phyloP scores from a whole-genome alignment of 2,329 filamentous ascomycete genomes.

The Fusarium chaquense region DNA sequence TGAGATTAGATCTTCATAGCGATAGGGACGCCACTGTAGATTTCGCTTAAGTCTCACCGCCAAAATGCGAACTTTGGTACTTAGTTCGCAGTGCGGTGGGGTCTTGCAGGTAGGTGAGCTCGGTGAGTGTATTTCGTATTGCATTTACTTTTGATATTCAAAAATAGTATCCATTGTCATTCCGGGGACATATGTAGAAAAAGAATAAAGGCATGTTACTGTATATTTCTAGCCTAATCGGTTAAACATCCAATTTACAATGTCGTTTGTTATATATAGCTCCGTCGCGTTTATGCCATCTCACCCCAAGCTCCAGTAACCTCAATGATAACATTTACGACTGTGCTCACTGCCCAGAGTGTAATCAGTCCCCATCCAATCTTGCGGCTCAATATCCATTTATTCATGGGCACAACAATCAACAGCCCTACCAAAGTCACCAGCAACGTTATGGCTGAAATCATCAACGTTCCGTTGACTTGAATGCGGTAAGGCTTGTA shows the following conservation, averaged over 20 bases:
- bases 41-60: constrained; percentile 25
- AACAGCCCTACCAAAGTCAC: constrained; percentile 83
- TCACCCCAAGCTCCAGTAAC: constrained; percentile 66
- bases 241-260: constrained; percentile 1
- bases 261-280: neutral
- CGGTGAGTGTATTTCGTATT: constrained; percentile 8
- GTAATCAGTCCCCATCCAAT: constrained; percentile 85
- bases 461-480: constrained; percentile 85
- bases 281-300: constrained; percentile 27
- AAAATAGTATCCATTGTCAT: neutral
- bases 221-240: constrained; percentile 12
- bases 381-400: constrained; percentile 84
- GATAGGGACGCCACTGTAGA: too few species aligned
- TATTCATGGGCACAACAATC: constrained; percentile 84
- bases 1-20: constrained; percentile 7
- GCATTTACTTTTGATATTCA: neutral
- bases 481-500: constrained; percentile 86
- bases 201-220: neutral
- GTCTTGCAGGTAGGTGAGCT: constrained; percentile 22
- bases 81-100: constrained; percentile 7
- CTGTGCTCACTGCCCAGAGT: constrained; percentile 84
- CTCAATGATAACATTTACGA: constrained; percentile 85
- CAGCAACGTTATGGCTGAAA: constrained; percentile 86
- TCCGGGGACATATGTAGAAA: neutral
- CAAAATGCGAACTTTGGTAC: constrained; percentile 8